These are phyloP conservation scores for Irpex rosettiformis DNA, from an alignment of 1,284 basidiomycete genomes.

Conservation along the genomic window DNA sequence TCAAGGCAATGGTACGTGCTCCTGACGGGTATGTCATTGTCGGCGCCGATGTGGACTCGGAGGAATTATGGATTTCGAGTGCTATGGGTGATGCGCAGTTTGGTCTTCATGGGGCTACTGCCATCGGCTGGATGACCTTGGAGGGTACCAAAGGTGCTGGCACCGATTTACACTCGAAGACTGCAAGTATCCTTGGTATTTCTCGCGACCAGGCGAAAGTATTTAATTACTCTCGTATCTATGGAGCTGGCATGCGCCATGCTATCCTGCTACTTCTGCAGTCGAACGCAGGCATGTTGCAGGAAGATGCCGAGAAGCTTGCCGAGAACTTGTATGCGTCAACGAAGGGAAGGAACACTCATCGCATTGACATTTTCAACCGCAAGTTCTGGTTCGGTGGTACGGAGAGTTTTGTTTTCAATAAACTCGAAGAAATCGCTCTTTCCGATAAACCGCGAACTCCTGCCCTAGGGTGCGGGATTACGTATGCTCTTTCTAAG, in stretches of 20 bases:
- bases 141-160: constrained; percentile 97
- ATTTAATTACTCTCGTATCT: constrained; percentile 99
- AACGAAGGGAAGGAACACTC: constrained; percentile 90
- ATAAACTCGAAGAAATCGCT: constrained; percentile 96
- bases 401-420: constrained; percentile 97
- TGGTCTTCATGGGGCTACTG: constrained; percentile 94
- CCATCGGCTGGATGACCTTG: constrained; percentile 99
- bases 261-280: constrained; percentile 89
- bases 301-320: constrained; percentile 75
- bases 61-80: constrained; percentile 99
- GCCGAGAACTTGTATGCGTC: constrained; percentile 88
- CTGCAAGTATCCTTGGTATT: constrained; percentile 90
- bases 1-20: constrained; percentile 96
- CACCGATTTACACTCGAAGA: constrained; percentile 97
- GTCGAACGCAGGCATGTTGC: constrained; percentile 77
- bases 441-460: constrained; percentile 85
- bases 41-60: constrained; percentile 97
- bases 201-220: constrained; percentile 96
- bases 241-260: constrained; percentile 96
- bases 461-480: constrained; percentile 91
- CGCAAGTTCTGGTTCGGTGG: constrained; percentile 97
- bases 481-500: constrained; percentile 90
- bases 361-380: constrained; percentile 63
- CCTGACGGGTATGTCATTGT: constrained; percentile 94
- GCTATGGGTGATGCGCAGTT: constrained; percentile 99